Percentiles rank a stretch among this genome's conserved stretches.
Conservation (phyloP, 257 asterid genomes). For the Cruciata laevipes region DNA sequence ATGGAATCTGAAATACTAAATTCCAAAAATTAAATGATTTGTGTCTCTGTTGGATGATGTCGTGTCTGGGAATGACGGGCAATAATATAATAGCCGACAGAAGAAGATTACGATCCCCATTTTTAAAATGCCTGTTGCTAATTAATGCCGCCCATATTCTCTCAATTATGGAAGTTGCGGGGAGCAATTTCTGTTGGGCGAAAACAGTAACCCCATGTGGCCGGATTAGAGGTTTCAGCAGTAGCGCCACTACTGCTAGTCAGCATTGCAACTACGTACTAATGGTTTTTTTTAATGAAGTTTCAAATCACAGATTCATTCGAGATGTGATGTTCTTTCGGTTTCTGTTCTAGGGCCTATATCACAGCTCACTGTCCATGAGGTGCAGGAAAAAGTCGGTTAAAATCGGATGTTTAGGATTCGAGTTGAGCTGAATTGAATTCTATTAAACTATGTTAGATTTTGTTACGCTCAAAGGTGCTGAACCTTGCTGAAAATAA, state of each 20-base stretch:
- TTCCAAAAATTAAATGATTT: not conserved
- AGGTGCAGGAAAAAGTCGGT: no score
- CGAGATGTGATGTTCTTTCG: constrained; percentile 3
- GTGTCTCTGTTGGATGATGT: constrained; percentile 29
- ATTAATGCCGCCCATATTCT: constrained; percentile 17
- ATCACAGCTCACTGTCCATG: not conserved
- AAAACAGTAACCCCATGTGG: constrained; percentile 22
- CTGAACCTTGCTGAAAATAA: no score
- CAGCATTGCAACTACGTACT: not conserved
- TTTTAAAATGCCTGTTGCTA: constrained; percentile 2
- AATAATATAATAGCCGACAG: constrained; percentile 42
- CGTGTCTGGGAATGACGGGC: constrained; percentile 34
- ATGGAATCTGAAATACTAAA: constrained; percentile 35
- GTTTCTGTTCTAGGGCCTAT: no score
- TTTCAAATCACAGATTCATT: constrained; percentile 13
- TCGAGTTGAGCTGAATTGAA: no score
- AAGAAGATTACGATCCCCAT: constrained; percentile 23
- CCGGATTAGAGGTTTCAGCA: constrained; percentile 9
- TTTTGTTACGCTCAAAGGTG: no score
- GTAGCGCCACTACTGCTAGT: not conserved
- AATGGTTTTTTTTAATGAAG: constrained; percentile 19
- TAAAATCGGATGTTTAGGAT: no score
- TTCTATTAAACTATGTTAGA: no score
- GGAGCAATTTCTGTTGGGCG: not conserved
- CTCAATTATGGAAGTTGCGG: constrained; percentile 2